Percentiles rank a stretch among this genome's conserved stretches.
These are phyloP conservation scores for Thraustochytrium sp. DNA, from an alignment of 352 stramenopile genomes.

Conservation along the genomic window DNA sequence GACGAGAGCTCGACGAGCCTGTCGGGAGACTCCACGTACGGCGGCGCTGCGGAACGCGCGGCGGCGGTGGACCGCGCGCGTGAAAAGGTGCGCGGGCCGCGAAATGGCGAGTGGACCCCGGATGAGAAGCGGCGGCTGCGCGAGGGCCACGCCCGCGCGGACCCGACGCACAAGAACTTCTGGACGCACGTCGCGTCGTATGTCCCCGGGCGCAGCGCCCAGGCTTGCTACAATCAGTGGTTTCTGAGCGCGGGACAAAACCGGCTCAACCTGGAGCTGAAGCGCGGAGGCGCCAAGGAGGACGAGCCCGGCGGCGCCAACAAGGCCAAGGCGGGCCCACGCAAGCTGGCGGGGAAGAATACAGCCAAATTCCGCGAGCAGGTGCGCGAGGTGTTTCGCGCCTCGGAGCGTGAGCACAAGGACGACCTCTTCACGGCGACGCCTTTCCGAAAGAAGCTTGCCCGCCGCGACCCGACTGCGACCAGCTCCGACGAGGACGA, in stretches of 20 bases:
- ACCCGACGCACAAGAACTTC: neutral
- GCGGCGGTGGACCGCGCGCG: neutral
- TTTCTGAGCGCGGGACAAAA: neutral
- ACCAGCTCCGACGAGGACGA: neutral
- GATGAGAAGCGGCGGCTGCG: neutral
- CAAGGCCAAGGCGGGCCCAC: neutral
- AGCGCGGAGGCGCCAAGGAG: neutral
- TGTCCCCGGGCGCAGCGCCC: neutral
- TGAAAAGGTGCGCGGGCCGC: neutral
- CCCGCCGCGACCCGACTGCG: neutral
- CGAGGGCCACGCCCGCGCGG: neutral
- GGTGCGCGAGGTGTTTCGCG: neutral
- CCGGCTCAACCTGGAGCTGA: neutral
- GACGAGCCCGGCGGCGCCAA: neutral
- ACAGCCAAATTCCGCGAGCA: conserved; percentile 24
- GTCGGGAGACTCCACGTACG: neutral
- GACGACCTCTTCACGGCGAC: conserved; percentile 24
- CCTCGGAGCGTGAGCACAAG: neutral
- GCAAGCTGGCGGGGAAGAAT: neutral
- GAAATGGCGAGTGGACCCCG: neutral
- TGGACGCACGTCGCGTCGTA: neutral
- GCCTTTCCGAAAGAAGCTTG: conserved; percentile 21
- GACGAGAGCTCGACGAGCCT: neutral
- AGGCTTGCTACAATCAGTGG: conserved; percentile 40
- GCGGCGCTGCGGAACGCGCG: neutral